Conservation (phyloP, 352 stramenopile genomes). For the Globisporangium lucens region DNA sequence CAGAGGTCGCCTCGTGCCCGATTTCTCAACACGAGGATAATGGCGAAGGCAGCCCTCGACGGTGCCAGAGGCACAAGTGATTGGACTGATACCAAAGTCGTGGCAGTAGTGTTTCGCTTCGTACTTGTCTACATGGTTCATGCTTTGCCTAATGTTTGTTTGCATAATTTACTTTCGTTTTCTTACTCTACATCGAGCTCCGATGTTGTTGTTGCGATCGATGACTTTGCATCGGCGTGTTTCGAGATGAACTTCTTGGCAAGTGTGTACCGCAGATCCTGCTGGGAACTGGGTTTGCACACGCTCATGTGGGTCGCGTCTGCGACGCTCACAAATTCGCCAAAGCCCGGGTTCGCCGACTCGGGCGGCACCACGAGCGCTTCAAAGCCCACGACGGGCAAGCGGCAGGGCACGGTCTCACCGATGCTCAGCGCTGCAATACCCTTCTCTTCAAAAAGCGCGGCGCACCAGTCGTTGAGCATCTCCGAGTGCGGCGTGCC, state of each 20-base stretch:
- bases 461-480: slow-evolving; percentile 74
- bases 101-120: too few species aligned
- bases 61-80: too few species aligned
- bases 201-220: not conserved
- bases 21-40: too few species aligned
- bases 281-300: slow-evolving; percentile 61
- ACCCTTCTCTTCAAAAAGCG: slow-evolving; percentile 45
- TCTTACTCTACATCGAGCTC: slow-evolving; percentile 13
- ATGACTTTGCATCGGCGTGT: slow-evolving; percentile 7
- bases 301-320: slow-evolving; percentile 73
- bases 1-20: too few species aligned
- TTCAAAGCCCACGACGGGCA: slow-evolving; percentile 68
- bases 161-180: not conserved
- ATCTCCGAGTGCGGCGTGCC: slow-evolving; percentile 72
- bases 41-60: too few species aligned
- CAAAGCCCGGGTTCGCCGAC: slow-evolving; percentile 75
- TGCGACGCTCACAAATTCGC: slow-evolving; percentile 54
- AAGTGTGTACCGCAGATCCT: slow-evolving; percentile 61
- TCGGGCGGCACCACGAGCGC: slow-evolving; percentile 63
- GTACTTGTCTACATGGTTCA: not conserved
- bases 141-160: not conserved
- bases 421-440: slow-evolving; percentile 67
- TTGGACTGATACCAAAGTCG: too few species aligned
- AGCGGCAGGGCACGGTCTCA: slow-evolving; percentile 56
- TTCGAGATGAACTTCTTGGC: slow-evolving; percentile 57